Evolutionary conservation across 345 rosid species (phyloP).

Genomic region (Lepidium aucheri): DNA sequence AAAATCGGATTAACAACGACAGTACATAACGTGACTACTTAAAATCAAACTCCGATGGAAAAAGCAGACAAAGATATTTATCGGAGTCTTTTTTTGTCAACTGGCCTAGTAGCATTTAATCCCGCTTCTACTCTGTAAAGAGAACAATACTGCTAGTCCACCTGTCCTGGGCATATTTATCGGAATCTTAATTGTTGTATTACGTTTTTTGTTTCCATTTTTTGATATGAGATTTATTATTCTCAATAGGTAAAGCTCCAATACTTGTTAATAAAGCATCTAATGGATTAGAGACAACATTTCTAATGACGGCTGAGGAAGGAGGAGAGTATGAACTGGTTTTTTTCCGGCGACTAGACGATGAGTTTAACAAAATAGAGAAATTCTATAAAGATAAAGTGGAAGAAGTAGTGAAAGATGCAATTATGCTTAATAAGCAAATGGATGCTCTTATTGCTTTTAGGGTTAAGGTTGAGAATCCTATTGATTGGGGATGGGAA

Average conservation of each 20-base stretch:
- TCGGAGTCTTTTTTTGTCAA: no score
- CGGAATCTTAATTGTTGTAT: no score
- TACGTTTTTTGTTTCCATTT: no score
- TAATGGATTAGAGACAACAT: constrained; percentile 34
- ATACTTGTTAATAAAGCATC: constrained; percentile 36
- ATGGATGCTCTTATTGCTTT: constrained; percentile 56
- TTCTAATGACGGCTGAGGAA: constrained; percentile 38
- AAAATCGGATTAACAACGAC: no score
- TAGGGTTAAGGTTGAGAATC: constrained; percentile 54
- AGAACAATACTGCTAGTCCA: no score
- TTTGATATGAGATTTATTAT: not conserved
- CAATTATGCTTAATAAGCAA: constrained; percentile 37
- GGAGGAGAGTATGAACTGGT: constrained; percentile 61
- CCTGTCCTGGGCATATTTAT: no score
- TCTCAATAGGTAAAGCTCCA: not conserved
- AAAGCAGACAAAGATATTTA: no score
- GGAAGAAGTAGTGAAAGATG: constrained; percentile 52
- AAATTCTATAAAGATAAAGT: constrained; percentile 43
- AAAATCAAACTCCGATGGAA: no score
- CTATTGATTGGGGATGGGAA: constrained; percentile 31
- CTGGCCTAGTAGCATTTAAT: no score
- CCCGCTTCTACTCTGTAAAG: no score
- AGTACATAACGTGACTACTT: no score
- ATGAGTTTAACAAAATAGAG: constrained; percentile 51
- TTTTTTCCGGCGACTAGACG: constrained; percentile 54